Evolutionary conservation across 2,329 filamentous ascomycete genomes (phyloP), one percentile per base, ranked within the genome.

Genomic region (Scytalidium lignicola): DNA sequence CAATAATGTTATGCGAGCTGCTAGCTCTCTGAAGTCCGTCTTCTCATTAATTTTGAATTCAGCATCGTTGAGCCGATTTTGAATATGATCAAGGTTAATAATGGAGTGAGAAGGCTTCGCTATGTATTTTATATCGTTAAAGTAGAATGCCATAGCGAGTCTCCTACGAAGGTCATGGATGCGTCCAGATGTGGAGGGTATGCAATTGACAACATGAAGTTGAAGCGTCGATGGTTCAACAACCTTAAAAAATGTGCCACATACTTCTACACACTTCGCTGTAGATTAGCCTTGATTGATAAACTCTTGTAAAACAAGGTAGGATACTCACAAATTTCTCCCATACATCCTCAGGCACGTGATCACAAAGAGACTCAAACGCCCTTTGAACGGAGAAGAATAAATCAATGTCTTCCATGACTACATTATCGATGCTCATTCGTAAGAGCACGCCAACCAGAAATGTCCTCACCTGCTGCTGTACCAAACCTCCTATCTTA

Each of bases 1-100:
- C 4, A 96, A 76, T 18, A 95, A 76, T 2, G 76, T 69, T 3
- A 88, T 72, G 15, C 82, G 74, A 2, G 86, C 82, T 28, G 76
- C 73, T 1, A 96, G 76, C 48, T 83, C 74, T 15, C 74, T 71
- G 66, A 88, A 96, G 66, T 96, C 72, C 8, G 84, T 87, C 23
- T 72, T 58, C 15, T 70, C 70, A 3, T 65, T 72, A 55, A 85
- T 69, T 19, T 66, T 62, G 58, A 86, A 86, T 20, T 75, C 70
- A 1, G 72, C 65, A 4, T 66, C 59, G 12, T 67, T 59, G 9
- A 85, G 69, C 12, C 73, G 71, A n/a, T 70, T 55, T 47, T 72
- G 71, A 26, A 81, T 61, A 29, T 64, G 61, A n/a, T 64, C 61
- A 17, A 81, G 58, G 32, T 61, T 45, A 7, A 63, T 51, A 5